phyloP scores from a whole-genome alignment of 2,329 filamentous ascomycete genomes.

The Aspergillus pseudoviridinutans region DNA sequence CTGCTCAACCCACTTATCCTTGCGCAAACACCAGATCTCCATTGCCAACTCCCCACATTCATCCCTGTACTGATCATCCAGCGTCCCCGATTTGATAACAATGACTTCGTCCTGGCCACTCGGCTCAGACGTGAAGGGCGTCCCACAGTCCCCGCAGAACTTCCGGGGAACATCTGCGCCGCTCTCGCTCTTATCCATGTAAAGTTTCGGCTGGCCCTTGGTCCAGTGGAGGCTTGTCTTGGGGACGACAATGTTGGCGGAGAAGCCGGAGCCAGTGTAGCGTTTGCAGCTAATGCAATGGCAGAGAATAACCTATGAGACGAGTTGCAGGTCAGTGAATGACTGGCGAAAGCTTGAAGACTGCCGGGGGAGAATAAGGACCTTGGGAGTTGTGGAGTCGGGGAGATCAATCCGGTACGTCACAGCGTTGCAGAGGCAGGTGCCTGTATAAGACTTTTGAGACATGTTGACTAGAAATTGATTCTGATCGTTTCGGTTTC shows the following conservation, averaged over 20 bases:
- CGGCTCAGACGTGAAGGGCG: constrained; percentile 16
- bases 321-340: neutral
- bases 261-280: constrained; percentile 23
- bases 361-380: constrained; percentile 1
- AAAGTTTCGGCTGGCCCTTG: constrained; percentile 17
- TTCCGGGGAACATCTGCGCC: constrained; percentile 10
- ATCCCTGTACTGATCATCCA: constrained; percentile 16
- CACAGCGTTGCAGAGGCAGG: constrained; percentile 12
- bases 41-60: constrained; percentile 8
- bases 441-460: constrained; percentile 9
- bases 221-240: constrained; percentile 13
- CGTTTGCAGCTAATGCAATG: constrained; percentile 25
- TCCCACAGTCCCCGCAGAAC: constrained; percentile 23
- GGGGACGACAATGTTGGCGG: constrained; percentile 19
- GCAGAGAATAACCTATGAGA: constrained; percentile 16
- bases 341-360: neutral
- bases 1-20: constrained; percentile 18
- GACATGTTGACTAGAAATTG: constrained; percentile 6
- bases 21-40: constrained; percentile 20
- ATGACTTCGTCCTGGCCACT: constrained; percentile 3
- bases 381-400: constrained; percentile 14
- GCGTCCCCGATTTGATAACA: constrained; percentile 19
- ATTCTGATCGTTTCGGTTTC: neutral
- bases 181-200: constrained; percentile 9
- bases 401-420: constrained; percentile 15